Conservation (phyloP, 495 filamentous ascomycete species). For the Daldinia loculata region DNA sequence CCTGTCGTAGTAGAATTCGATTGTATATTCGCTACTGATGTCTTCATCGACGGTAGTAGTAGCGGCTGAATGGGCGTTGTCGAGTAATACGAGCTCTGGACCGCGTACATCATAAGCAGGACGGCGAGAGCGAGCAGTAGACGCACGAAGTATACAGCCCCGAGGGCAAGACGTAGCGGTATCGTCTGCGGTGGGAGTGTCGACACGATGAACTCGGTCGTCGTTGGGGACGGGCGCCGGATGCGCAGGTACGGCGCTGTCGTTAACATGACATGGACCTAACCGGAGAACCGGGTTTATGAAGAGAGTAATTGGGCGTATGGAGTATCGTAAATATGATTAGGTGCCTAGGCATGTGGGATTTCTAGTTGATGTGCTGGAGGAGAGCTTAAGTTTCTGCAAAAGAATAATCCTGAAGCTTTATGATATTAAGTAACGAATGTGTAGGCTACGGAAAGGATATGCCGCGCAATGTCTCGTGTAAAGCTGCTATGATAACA, state of each 20-base stretch:
- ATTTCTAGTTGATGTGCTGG: neutral
- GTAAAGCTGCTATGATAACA: neutral
- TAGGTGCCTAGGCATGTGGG: neutral
- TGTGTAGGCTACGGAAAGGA: neutral
- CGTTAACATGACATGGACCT: constrained; percentile 56
- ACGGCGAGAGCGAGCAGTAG: constrained; percentile 45
- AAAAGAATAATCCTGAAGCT: neutral
- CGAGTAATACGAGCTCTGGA: constrained; percentile 35
- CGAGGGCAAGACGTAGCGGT: constrained; percentile 63
- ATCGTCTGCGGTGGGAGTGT: constrained; percentile 69
- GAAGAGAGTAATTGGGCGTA: neutral
- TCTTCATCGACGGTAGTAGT: neutral
- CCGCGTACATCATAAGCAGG: constrained; percentile 51
- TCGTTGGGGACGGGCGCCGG: constrained; percentile 82
- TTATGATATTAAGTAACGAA: neutral
- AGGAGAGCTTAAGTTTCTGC: neutral
- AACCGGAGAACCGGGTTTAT: neutral
- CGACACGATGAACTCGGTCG: constrained; percentile 85
- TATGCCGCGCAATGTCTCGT: neutral
- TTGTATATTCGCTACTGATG: neutral
- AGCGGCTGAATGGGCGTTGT: neutral
- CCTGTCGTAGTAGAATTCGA: constrained; percentile 1
- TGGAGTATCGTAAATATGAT: neutral
- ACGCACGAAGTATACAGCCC: constrained; percentile 60
- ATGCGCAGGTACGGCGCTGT: constrained; percentile 65